phyloP scores from a whole-genome alignment of 164 flowering plant genomes.

The Magnolia kwangsiensis region DNA sequence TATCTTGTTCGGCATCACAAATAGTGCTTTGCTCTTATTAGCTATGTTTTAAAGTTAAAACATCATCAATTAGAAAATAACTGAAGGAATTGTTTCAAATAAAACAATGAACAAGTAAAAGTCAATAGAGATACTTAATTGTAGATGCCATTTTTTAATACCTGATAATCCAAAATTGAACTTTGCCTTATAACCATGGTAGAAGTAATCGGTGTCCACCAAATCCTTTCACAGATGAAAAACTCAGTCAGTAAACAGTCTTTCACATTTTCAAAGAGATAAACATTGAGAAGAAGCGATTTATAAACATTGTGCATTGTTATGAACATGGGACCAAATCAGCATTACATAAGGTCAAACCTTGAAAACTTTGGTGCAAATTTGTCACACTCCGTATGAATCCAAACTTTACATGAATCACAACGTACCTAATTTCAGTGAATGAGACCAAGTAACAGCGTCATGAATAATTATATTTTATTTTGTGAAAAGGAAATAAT shows the following conservation, averaged over 20 bases:
- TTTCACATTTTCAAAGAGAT: neutral
- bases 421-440: constrained; percentile 61
- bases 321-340: neutral
- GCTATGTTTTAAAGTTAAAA: constrained; percentile 34
- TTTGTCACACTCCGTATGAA: constrained; percentile 90
- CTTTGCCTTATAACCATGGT: constrained; percentile 87
- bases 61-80: constrained; percentile 4
- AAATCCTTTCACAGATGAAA: constrained; percentile 45
- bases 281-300: neutral
- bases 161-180: constrained; percentile 71
- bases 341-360: constrained; percentile 28
- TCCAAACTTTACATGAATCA: constrained; percentile 96
- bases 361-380: constrained; percentile 62
- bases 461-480: neutral
- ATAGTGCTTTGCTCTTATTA: constrained; percentile 16
- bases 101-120: neutral
- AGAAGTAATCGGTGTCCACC: constrained; percentile 69
- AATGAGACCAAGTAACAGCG: neutral
- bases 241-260: constrained; percentile 12
- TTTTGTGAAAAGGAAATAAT: neutral
- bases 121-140: constrained; percentile 33
- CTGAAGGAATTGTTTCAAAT: neutral
- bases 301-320: neutral
- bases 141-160: constrained; percentile 28
- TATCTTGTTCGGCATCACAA: constrained; percentile 41